Evolutionary conservation across 2,329 filamentous ascomycete genomes (phyloP).

Genomic region (Trichoderma sp.): DNA sequence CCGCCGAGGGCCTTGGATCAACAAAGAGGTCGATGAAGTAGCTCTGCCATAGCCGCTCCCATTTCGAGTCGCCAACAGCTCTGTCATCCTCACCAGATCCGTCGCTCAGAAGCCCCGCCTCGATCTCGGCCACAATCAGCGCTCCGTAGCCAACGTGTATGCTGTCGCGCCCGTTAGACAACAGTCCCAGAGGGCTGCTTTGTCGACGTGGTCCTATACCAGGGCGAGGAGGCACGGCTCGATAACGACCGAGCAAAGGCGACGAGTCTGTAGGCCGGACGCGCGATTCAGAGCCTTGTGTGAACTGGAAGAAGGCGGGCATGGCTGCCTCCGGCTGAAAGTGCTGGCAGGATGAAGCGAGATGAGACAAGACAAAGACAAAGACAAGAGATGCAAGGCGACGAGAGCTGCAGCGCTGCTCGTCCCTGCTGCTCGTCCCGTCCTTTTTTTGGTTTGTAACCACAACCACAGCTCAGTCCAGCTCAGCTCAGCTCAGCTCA

Average conservation of each 20-base stretch:
- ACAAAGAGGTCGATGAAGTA: conserved; percentile 56
- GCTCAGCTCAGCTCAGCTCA: not conserved
- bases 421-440: not conserved
- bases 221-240: conserved; percentile 53
- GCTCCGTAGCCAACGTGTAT: conserved; percentile 57
- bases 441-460: not conserved
- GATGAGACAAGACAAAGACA: not conserved
- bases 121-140: conserved; percentile 44
- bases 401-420: not conserved
- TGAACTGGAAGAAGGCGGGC: conserved; percentile 66
- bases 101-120: conserved; percentile 30
- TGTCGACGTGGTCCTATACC: conserved; percentile 30
- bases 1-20: conserved; percentile 56
- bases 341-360: not conserved
- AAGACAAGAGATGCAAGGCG: conserved; percentile 4
- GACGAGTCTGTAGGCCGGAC: conserved; percentile 53
- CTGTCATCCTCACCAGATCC: conserved; percentile 26
- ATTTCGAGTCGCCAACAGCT: conserved; percentile 34
- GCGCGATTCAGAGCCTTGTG: conserved; percentile 60
- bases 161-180: conserved; percentile 46
- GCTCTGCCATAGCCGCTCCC: conserved; percentile 37
- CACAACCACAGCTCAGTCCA: not conserved
- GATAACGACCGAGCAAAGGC: conserved; percentile 62
- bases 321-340: conserved; percentile 35
- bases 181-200: conserved; percentile 40